Evolutionary conservation across 2,329 filamentous ascomycete genomes (phyloP).

Genomic region (Monosporascus sp.): DNA sequence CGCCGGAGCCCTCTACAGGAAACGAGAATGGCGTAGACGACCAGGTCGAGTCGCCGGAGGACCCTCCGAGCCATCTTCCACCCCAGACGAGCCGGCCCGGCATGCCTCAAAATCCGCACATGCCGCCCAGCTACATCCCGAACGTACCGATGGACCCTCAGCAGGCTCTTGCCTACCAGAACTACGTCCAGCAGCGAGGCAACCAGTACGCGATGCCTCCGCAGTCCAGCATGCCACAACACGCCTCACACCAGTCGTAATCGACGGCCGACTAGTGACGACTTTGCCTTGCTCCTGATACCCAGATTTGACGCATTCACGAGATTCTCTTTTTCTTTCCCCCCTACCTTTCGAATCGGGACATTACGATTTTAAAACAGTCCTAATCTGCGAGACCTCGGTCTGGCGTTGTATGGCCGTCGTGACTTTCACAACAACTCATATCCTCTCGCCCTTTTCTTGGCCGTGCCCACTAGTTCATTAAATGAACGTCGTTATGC

Average conservation of each 20-base stretch:
- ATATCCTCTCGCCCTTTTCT: background rate
- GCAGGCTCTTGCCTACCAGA: constrained; percentile 77
- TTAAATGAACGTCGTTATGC: background rate
- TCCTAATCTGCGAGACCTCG: constrained; percentile 35
- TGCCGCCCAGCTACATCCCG: constrained; percentile 59
- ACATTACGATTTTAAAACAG: constrained; percentile 24
- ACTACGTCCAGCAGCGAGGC: constrained; percentile 70
- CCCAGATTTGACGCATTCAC: constrained; percentile 52
- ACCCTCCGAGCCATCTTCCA: constrained; percentile 71
- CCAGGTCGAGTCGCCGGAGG: constrained; percentile 85
- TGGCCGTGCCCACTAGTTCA: background rate
- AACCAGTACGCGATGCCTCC: constrained; percentile 75
- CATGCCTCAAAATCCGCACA: constrained; percentile 59
- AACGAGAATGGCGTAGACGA: constrained; percentile 78
- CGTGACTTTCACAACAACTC: constrained; percentile 16
- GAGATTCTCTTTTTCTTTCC: constrained; percentile 28
- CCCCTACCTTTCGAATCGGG: constrained; percentile 14
- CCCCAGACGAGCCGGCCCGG: constrained; percentile 57
- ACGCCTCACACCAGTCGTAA: constrained; percentile 75
- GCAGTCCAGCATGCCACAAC: constrained; percentile 72
- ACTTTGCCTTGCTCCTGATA: constrained; percentile 41
- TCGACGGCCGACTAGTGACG: constrained; percentile 23
- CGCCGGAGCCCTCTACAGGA: constrained; percentile 79
- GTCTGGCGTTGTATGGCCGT: constrained; percentile 37
- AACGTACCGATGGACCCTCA: constrained; percentile 67